phyloP scores from a whole-genome alignment of 2,329 filamentous ascomycete genomes.

The Beauveria medogensis region DNA sequence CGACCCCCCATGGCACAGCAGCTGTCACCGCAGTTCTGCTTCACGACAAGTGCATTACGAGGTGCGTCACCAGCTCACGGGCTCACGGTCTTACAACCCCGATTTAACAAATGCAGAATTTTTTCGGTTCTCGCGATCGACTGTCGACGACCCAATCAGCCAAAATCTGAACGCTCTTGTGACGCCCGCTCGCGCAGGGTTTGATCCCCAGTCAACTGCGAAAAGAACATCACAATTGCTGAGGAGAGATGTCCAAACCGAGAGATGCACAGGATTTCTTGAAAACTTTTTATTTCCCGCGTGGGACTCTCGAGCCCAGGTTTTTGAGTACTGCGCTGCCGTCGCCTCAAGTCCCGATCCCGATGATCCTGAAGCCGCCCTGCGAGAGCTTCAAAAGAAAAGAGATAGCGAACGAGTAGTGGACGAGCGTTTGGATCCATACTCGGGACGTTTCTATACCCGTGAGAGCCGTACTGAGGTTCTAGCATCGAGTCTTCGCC shows the following conservation, averaged over 20 bases:
- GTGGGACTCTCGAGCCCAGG: constrained; percentile 76
- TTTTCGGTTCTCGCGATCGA: constrained; percentile 71
- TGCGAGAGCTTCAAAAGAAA: constrained; percentile 62
- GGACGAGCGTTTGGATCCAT: constrained; percentile 86
- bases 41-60: constrained; percentile 59
- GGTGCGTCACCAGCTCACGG: constrained; percentile 35
- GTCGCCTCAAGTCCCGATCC: constrained; percentile 85
- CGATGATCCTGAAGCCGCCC: constrained; percentile 68
- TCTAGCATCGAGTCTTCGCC: constrained; percentile 63
- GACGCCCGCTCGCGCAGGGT: constrained; percentile 62
- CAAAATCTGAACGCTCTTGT: constrained; percentile 88
- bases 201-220: constrained; percentile 73
- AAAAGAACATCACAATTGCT: constrained; percentile 46
- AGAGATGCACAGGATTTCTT: constrained; percentile 65
- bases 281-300: constrained; percentile 74
- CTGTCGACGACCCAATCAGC: constrained; percentile 87
- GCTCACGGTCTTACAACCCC: background rate
- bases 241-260: constrained; percentile 46
- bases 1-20: constrained; percentile 37
- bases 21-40: constrained; percentile 70
- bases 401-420: constrained; percentile 66
- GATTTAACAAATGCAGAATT: constrained; percentile 57
- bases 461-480: constrained; percentile 72
- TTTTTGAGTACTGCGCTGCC: constrained; percentile 80
- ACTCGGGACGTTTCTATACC: constrained; percentile 75